Evolutionary conservation across 192 early-diverging fungal species (phyloP).

Genomic region (Obelidium mucronatum): DNA sequence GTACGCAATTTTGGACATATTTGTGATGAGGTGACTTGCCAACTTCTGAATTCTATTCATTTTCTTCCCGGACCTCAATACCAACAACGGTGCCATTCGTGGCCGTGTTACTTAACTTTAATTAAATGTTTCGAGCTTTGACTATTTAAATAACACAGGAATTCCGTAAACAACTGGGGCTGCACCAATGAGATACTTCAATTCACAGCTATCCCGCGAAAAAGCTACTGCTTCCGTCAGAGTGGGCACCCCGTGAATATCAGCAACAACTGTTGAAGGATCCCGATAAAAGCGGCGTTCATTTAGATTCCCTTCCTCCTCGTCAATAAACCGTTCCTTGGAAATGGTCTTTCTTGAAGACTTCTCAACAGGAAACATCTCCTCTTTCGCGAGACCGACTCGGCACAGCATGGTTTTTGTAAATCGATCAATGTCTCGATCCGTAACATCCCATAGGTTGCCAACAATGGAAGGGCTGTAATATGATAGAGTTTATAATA

Average conservation of each 20-base stretch:
- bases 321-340: background rate
- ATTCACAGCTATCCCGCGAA: slow-evolving; percentile 74
- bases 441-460: slow-evolving; percentile 99
- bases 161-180: slow-evolving; percentile 94
- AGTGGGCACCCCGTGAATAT: slow-evolving; percentile 45
- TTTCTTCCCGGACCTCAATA: background rate
- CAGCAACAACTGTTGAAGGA: background rate
- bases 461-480: slow-evolving; percentile 81
- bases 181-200: slow-evolving; percentile 89
- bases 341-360: background rate
- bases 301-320: background rate
- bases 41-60: background rate
- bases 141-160: slow-evolving; percentile 56
- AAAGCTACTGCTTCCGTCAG: slow-evolving; percentile 78
- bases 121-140: too few species aligned
- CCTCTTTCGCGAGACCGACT: slow-evolving; percentile 69
- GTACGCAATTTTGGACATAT: slow-evolving; percentile 40
- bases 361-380: background rate
- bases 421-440: slow-evolving; percentile 93
- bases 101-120: background rate
- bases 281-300: background rate
- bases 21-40: background rate
- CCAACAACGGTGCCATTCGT: background rate
- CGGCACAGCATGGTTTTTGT: slow-evolving; percentile 69
- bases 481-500: slow-evolving; percentile 7